A percentile compares a stretch with the other conserved stretches of the same genome.
Conservation (phyloP, 345 rosid genomes). For the Odontarrhena argentea region DNA sequence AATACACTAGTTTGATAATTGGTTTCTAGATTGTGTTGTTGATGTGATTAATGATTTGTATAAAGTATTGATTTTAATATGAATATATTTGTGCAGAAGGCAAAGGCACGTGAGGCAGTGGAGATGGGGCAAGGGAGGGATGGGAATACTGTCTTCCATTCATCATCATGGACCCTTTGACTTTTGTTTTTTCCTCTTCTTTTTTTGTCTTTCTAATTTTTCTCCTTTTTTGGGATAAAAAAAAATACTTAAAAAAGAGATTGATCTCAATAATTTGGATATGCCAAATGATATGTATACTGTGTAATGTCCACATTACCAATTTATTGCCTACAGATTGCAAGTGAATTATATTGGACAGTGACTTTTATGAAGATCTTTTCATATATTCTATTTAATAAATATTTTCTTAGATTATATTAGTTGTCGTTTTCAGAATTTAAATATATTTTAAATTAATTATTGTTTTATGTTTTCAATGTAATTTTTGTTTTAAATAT, state of each 20-base stretch:
- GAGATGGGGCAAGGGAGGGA: conserved; percentile 58
- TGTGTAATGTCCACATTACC: conserved; percentile 33
- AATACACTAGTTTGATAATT: background rate
- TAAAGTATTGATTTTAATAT: background rate
- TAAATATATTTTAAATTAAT: too few relatives aligned
- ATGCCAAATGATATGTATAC: conserved; percentile 32
- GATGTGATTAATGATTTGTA: conserved; percentile 5
- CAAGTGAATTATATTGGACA: conserved; percentile 7
- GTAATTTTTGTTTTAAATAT: too few relatives aligned
- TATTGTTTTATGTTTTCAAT: too few relatives aligned
- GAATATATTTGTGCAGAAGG: conserved; percentile 45
- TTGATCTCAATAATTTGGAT: conserved; percentile 19
- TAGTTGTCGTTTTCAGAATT: too few relatives aligned
- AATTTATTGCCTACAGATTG: conserved; percentile 15
- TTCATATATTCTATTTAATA: too few relatives aligned
- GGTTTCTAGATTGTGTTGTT: background rate
- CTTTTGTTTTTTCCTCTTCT: conserved; percentile 35
- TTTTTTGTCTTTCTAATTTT: conserved; percentile 28
- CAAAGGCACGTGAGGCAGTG: conserved; percentile 62
- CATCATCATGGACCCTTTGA: conserved; percentile 51
- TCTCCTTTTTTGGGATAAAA: conserved; percentile 6
- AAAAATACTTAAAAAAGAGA: background rate
- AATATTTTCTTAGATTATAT: too few relatives aligned
- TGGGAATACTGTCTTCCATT: conserved; percentile 55
- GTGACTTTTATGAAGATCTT: background rate